phyloP scores from a whole-genome alignment of 2,329 filamentous ascomycete species.

The Aspergillus caelatus region DNA sequence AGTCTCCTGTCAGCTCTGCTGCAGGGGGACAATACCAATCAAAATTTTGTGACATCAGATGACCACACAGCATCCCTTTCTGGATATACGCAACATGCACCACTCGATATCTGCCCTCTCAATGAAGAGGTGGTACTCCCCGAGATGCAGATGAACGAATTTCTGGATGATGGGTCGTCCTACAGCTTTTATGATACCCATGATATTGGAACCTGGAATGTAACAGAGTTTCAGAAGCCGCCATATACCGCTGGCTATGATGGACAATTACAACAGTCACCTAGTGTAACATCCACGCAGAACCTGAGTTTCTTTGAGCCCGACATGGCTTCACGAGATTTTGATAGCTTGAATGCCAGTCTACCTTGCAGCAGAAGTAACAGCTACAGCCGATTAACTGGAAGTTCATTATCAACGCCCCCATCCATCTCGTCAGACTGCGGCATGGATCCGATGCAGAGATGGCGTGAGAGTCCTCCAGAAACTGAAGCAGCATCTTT shows the following conservation, averaged over 20 bases:
- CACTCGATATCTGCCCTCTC: background rate
- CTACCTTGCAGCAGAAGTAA: background rate
- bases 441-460: background rate
- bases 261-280: background rate
- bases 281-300: background rate
- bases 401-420: background rate
- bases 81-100: background rate
- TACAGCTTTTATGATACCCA: background rate
- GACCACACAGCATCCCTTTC: background rate
- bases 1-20: background rate
- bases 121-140: background rate
- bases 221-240: background rate
- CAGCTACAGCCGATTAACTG: background rate
- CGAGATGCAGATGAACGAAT: background rate
- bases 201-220: background rate
- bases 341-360: background rate
- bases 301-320: background rate
- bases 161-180: background rate
- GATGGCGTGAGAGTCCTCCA: background rate
- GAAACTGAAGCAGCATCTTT: constrained; percentile 1
- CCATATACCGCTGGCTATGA: background rate
- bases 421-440: background rate
- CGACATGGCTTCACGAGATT: background rate
- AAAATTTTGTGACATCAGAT: background rate
- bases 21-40: background rate